These are phyloP conservation scores for Fusarium multiceps DNA, from an alignment of 2,329 filamentous ascomycete species.

Conservation along the genomic window DNA sequence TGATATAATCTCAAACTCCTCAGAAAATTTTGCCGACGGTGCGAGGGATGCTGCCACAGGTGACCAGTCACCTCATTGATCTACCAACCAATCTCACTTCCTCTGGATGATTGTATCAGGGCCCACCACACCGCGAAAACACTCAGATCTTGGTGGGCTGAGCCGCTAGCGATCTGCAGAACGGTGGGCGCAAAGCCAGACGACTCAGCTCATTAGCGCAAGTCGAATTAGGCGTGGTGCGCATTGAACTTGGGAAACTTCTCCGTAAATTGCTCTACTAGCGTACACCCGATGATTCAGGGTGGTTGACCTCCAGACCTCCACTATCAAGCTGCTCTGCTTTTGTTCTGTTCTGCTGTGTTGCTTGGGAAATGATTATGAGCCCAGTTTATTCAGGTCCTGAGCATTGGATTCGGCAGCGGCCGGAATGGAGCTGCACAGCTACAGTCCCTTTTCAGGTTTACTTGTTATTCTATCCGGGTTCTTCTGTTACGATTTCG, in stretches of 20 bases:
- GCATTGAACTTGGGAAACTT: conserved; percentile 22
- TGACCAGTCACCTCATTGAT: conserved; percentile 46
- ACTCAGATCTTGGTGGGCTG: conserved; percentile 47
- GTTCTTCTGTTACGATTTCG: neutral
- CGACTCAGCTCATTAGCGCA: conserved; percentile 46
- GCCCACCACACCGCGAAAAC: conserved; percentile 40
- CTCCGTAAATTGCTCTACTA: conserved; percentile 27
- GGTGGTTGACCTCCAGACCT: conserved; percentile 23
- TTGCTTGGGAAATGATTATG: conserved; percentile 22
- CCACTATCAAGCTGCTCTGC: conserved; percentile 7
- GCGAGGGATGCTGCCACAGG: conserved; percentile 25
- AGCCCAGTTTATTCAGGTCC: conserved; percentile 1
- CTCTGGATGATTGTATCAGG: conserved; percentile 33
- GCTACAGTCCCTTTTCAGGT: neutral
- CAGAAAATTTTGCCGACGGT: conserved; percentile 14
- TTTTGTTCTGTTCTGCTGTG: neutral
- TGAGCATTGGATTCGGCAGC: conserved; percentile 24
- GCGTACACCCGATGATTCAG: conserved; percentile 27
- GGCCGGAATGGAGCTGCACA: conserved; percentile 25
- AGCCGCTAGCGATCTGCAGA: conserved; percentile 46
- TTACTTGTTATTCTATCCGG: neutral
- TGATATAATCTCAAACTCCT: conserved; percentile 11
- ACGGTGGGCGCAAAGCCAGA: conserved; percentile 44
- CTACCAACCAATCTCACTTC: conserved; percentile 46
- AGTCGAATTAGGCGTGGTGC: conserved; percentile 29